Conservation (phyloP, 306 rosid genomes). For the Castanospermum australe region DNA sequence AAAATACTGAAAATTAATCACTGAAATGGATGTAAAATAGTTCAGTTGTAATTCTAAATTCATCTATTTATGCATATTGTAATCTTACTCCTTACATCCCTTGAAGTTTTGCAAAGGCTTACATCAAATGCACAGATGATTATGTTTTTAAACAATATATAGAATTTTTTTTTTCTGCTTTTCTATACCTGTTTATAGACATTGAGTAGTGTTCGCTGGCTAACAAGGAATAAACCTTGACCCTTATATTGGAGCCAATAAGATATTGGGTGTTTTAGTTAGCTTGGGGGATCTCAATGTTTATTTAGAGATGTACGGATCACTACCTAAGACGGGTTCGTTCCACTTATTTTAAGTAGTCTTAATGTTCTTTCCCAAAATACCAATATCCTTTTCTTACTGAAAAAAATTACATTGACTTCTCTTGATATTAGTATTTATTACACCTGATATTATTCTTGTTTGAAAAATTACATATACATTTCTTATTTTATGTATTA, state of each 20-base stretch:
- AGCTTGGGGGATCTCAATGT: neutral
- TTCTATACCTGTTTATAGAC: neutral
- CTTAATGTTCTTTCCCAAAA: too few relatives aligned
- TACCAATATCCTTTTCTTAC: too few relatives aligned
- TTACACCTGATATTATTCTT: too few relatives aligned
- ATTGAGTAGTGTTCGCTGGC: neutral
- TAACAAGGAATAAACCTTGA: neutral
- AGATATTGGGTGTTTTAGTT: neutral
- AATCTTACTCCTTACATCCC: neutral
- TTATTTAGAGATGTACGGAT: neutral
- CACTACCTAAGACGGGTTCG: neutral
- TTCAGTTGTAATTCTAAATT: constrained; percentile 15
- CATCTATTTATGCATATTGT: neutral
- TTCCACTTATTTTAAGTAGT: neutral
- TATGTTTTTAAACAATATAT: neutral
- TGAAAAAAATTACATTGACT: too few relatives aligned
- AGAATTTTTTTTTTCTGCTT: constrained; percentile 3
- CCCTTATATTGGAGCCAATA: neutral
- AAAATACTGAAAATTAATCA: neutral
- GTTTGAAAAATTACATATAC: too few relatives aligned
- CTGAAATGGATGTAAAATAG: constrained; percentile 11
- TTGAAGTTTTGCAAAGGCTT: neutral
- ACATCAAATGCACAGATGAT: constrained; percentile 1
- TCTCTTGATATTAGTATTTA: too few relatives aligned
- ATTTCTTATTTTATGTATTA: too few relatives aligned